Evolutionary conservation across 164 flowering plant genomes (phyloP), one percentile per base, ranked within the genome.

Genomic region (Stephania japonica): DNA sequence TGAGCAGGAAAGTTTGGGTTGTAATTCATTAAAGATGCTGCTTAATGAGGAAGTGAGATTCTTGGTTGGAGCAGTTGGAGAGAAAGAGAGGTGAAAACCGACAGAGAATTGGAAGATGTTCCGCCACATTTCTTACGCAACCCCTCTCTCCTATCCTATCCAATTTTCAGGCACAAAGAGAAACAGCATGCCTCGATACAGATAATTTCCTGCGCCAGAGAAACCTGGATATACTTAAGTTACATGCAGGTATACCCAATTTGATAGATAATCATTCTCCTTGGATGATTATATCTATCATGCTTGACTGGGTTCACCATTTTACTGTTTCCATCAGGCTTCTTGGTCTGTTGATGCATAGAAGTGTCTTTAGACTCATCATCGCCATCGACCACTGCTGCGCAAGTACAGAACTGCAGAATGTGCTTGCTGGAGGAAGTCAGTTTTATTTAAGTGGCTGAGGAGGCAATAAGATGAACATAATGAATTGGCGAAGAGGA

Each of bases 141-240:
- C 74, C 97, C 0, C 38, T 32, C 38, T 32, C 97, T 67, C 97
- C 96, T 6, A 87, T 92, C 75, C 92, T 97, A 71, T 96, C 96
- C 3, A 88, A 89, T 41, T 81, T 91, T 0, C 78, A 96, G 75
- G 95, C 86, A 18, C 91, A 88, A 74, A 70, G 38, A 59, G 25
- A 68, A 59, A 24, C 49, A 6, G 38, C 19, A 24, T 42, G 23
- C 25, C 66, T 41, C 11, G 23, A 16, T 59, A 24, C 64, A 59
- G 64, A 59, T 19, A 59, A n/a, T 24, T 59, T 4, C 21, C 6
- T 59, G 24, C 21, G 23, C 64, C 7, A 24, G 25, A 59, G 0
- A 59, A 19, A 59, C 64, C 64, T 19, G 64, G 7, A 59, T n/a
- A 19, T 59, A 0, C 9, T 59, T 7, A 59, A 18, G 23, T 18